Evolutionary conservation across 768 basidiomycete species (phyloP), one percentile per base, ranked within the genome.

Genomic region (Rhizopogon rudus): DNA sequence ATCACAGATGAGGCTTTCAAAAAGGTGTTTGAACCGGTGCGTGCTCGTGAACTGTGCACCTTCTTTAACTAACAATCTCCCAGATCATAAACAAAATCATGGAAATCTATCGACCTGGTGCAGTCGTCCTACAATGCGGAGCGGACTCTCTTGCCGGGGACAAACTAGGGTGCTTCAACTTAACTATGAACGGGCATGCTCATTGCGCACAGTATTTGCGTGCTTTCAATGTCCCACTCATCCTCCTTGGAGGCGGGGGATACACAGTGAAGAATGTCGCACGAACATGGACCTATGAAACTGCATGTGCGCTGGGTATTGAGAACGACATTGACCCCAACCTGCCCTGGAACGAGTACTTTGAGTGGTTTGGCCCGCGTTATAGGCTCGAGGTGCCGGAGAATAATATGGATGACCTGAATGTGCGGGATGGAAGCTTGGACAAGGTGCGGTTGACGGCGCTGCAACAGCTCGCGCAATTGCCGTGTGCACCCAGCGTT

Each of bases 221-320:
- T 51, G 79, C 81, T 57, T 84, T 90, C 65, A 84, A 88, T 59
- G 75, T 97, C 35, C 96, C 96, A 0, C 77, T 95, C 45, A 91
- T 98, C 61, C 78, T 98, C 39, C 80, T 99, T 3, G 96, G 96
- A 29, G 96, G 96, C 2, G 96, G 96, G 14, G 96, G 96, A 2
- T 99, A 98, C 71, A 98, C 96, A 0, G 88, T 96, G 42, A 93
- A 95, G 70, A 99, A 99, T 65, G 94, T 98, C 17, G 92, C 93
- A 6, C 80, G 93, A 44, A 84, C 88, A 37, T 99, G 96, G 96
- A 87, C 94, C 31, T 96, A 91, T 74, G 96, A 99, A 71, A 99
- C 97, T 0, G 96, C 93, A 1, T 89, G 95, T 63, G 91, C 93
- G 20, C 80, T 94, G n/a, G 95, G 92, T 2, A 80, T 89, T 44